Evolutionary conservation across 768 basidiomycete genomes (phyloP).

Genomic region (Sistotremastrum suecicum): DNA sequence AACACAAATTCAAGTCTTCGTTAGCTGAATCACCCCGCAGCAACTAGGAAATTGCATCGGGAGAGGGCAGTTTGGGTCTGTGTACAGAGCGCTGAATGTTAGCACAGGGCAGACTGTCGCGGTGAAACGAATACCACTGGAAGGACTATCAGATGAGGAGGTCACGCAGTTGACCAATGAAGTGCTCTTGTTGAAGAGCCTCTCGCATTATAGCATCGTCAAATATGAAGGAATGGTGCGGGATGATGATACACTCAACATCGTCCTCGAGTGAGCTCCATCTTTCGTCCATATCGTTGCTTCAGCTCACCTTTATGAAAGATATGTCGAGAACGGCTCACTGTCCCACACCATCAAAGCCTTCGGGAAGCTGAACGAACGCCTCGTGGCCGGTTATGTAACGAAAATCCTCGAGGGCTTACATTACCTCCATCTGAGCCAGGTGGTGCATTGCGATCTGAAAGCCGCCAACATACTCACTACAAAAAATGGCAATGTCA

Average conservation of each 20-base stretch:
- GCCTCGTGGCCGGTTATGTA: constrained; percentile 82
- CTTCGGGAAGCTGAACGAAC: constrained; percentile 88
- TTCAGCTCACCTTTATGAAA: constrained; percentile 19
- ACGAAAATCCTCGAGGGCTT: constrained; percentile 95
- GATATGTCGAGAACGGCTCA: constrained; percentile 94
- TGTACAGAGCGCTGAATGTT: constrained; percentile 88
- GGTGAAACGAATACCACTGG: constrained; percentile 88
- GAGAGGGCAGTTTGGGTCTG: constrained; percentile 91
- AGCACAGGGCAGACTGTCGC: constrained; percentile 96
- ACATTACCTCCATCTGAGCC: constrained; percentile 77
- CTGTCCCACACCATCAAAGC: constrained; percentile 85
- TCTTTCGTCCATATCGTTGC: constrained; percentile 5
- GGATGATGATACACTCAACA: constrained; percentile 78
- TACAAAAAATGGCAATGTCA: constrained; percentile 95
- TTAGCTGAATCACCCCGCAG: constrained; percentile 24
- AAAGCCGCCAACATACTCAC: constrained; percentile 99
- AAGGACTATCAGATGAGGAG: constrained; percentile 84
- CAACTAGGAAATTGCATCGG: constrained; percentile 98
- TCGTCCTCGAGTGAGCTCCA: constrained; percentile 67
- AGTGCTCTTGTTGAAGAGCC: constrained; percentile 80
- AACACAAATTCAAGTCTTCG: constrained; percentile 6
- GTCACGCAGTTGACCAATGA: constrained; percentile 86
- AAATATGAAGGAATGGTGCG: constrained; percentile 95
- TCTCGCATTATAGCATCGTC: constrained; percentile 91
- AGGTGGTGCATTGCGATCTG: constrained; percentile 95